Base-by-base conservation (phyloP, 2,329 filamentous ascomycete species). In the Eutypa lata region DNA sequence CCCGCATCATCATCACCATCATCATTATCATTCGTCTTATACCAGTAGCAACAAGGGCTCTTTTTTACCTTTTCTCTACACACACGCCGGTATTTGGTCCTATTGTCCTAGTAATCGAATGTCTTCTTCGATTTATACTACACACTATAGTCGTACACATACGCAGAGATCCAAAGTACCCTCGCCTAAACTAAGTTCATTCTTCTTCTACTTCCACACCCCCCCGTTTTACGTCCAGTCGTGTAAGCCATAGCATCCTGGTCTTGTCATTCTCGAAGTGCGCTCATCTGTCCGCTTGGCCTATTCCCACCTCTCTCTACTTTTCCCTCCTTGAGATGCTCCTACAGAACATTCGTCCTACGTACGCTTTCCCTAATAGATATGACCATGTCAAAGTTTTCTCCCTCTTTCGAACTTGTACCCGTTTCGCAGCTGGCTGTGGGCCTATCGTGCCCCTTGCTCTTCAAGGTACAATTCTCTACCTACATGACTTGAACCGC, bases 251-350 rank as follows among this genome's bases (percentile, higher is more conserved):
- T 44, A 46, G 50, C 49, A 61, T 57, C 57, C 57, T 61, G 64
- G 62, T 61, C 52, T 57, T 56, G 59, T 59, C 56, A 57, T 60
- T 61, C 62, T 60, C 58, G 57, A 59, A 55, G 51, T 40, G 56
- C 53, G 54, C 60, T 66, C 55, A 62, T 61, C 57, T 50, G 64
- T 63, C 63, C 48, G 61, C 58, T 53, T 53, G 59, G 52, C 49
- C 21, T 35, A 48, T 46, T 56, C 53, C 55, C 55, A 55, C 52
- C 47, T 51, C 19, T 52, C 42, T 55, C 48, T 61, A 50, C 58
- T 57, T 58, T 57, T 56, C 62, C 55, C 57, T 43, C 47, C 53
- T 53, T 45, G 42, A 24, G 16, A 24, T 24, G 21, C 55, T 53
- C 47, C 59, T 50, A 55, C 56, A 46, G 53, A 43, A 52, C 22